phyloP scores from a whole-genome alignment of 768 basidiomycete species.

The Psilocybe subaeruginosa region DNA sequence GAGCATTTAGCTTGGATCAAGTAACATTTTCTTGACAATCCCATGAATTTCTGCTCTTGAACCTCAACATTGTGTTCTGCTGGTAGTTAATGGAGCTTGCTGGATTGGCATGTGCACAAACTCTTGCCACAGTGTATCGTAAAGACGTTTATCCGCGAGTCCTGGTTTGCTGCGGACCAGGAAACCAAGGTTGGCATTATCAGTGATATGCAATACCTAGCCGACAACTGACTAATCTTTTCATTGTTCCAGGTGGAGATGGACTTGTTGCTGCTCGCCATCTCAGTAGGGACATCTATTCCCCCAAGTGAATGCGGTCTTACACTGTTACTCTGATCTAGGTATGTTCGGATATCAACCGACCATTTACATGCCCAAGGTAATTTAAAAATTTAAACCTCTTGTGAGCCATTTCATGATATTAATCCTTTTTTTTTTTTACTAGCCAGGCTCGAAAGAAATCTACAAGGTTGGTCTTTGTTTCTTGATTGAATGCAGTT shows the following conservation, averaged over 20 bases:
- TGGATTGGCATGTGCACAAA: slow-evolving; percentile 91
- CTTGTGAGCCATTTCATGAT: not conserved
- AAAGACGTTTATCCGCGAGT: slow-evolving; percentile 73
- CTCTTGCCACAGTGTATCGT: slow-evolving; percentile 76
- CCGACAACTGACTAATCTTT: not conserved
- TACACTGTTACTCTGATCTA: slow-evolving; percentile 27
- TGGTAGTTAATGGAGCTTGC: slow-evolving; percentile 93
- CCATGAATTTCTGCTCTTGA: not conserved
- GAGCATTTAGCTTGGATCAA: slow-evolving; percentile 95
- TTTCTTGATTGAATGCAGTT: not conserved
- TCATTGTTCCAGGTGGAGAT: slow-evolving; percentile 67
- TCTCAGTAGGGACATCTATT: slow-evolving; percentile 52
- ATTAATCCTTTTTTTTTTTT: not conserved
- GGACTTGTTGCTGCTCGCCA: slow-evolving; percentile 96
- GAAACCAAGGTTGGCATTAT: slow-evolving; percentile 73
- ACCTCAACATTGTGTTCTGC: not conserved
- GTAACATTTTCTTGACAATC: slow-evolving; percentile 33
- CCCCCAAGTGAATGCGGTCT: not conserved
- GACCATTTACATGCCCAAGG: slow-evolving; percentile 94
- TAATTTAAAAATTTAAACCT: slow-evolving; percentile 25
- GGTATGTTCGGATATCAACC: slow-evolving; percentile 93
- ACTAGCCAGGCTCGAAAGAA: slow-evolving; percentile 87
- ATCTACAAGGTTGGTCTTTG: slow-evolving; percentile 70
- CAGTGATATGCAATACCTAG: too few species aligned
- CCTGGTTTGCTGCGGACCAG: slow-evolving; percentile 96